Conservation (phyloP, 108 stramenopile genomes). For the Cylindrotheca closterium region DNA sequence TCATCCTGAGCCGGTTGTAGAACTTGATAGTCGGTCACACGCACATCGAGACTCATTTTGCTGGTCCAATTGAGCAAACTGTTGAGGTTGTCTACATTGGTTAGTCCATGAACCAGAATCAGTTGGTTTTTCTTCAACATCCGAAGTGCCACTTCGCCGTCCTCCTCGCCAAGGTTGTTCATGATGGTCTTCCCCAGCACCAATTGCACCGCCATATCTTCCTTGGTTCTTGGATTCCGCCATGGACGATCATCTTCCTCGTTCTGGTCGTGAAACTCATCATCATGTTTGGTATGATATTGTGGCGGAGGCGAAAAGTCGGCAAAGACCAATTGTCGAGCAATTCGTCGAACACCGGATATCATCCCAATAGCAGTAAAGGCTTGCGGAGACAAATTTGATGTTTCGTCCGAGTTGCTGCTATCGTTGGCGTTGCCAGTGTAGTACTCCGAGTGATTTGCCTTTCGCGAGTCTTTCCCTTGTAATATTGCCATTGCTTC, state of each 20-base stretch:
- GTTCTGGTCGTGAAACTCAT: neutral
- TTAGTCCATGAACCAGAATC: conserved; percentile 26
- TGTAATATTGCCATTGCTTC: conserved; percentile 4
- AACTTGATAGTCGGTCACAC: conserved; percentile 26
- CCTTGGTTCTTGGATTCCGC: conserved; percentile 13
- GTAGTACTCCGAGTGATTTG: neutral
- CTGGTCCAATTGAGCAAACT: conserved; percentile 26
- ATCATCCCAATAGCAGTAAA: conserved; percentile 33
- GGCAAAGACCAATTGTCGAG: conserved; percentile 27
- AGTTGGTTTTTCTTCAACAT: conserved; percentile 23
- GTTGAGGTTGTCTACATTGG: conserved; percentile 25
- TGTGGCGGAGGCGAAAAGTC: conserved; percentile 36
- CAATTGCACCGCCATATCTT: conserved; percentile 42
- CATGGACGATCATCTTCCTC: conserved; percentile 19
- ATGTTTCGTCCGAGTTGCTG: neutral
- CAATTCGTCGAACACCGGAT: conserved; percentile 34
- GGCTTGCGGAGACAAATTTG: conserved; percentile 1
- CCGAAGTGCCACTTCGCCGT: conserved; percentile 1
- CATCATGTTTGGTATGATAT: neutral
- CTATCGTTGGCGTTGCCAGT: neutral
- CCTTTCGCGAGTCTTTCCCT: neutral
- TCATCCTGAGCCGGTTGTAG: conserved; percentile 10
- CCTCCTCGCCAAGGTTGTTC: conserved; percentile 16
- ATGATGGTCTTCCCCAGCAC: conserved; percentile 37
- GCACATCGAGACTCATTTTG: conserved; percentile 36